Conservation (phyloP, 441 rosid genomes). For the Adansonia madagascariensis region DNA sequence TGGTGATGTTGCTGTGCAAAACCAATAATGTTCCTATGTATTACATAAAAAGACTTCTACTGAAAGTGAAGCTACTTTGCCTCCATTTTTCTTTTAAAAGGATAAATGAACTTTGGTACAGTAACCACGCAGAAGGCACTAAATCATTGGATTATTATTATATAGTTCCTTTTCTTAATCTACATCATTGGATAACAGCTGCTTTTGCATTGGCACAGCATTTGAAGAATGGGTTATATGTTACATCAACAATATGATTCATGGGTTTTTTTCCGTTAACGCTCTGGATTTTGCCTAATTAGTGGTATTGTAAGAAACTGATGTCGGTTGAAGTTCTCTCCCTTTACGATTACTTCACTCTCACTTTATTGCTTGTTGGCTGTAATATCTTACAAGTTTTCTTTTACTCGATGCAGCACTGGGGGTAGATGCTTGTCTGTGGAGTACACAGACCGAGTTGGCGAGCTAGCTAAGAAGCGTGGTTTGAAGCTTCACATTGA, state of each 20-base stretch:
- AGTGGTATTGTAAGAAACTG: slow-evolving; percentile 1
- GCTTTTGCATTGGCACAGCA: not conserved
- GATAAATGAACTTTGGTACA: not conserved
- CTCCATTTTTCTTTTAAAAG: not conserved
- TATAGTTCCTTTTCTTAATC: not conserved
- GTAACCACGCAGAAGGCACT: not conserved
- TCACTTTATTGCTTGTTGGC: not conserved
- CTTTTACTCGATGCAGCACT: slow-evolving; percentile 53
- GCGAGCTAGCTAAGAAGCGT: slow-evolving; percentile 79
- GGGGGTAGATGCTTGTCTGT: slow-evolving; percentile 81
- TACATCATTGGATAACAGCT: not conserved
- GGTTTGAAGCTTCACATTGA: slow-evolving; percentile 92
- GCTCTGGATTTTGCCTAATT: not conserved
- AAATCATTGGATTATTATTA: not conserved
- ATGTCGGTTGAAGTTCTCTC: not conserved
- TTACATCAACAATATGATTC: not conserved
- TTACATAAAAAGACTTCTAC: not conserved
- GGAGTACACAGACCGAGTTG: slow-evolving; percentile 77
- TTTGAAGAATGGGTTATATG: not conserved
- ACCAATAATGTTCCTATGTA: not conserved
- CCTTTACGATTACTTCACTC: not conserved
- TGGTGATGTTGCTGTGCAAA: not conserved
- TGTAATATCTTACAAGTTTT: slow-evolving; percentile 15
- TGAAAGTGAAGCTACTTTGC: not conserved
- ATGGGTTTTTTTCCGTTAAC: not conserved